These are phyloP conservation scores for Sideroxylon spinosum DNA, from an alignment of 179 eudicot species.

Conservation along the genomic window DNA sequence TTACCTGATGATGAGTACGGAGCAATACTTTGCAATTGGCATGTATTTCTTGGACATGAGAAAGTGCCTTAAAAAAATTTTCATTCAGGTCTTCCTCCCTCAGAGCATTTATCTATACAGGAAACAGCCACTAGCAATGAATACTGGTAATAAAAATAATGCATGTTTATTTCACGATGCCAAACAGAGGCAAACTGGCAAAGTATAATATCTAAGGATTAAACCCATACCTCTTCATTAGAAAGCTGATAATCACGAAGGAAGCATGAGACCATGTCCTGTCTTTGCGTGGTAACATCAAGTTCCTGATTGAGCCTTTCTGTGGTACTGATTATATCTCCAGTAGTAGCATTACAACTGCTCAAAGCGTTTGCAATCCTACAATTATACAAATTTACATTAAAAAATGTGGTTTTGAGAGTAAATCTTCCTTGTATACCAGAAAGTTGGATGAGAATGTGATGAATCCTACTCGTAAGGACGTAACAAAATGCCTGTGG, in stretches of 20 bases:
- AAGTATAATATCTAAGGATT: background rate
- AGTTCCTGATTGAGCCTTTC: slow-evolving; percentile 95
- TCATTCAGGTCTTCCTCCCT: slow-evolving; percentile 91
- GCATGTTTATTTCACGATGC: background rate
- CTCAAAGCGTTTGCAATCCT: slow-evolving; percentile 80
- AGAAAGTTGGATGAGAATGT: background rate
- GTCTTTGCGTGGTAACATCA: slow-evolving; percentile 87
- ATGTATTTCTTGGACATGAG: slow-evolving; percentile 97
- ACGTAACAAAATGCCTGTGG: background rate
- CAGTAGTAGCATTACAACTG: slow-evolving; percentile 83
- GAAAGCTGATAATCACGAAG: slow-evolving; percentile 96
- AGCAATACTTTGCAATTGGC: slow-evolving; percentile 94
- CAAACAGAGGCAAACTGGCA: background rate
- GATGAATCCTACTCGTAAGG: too few species aligned
- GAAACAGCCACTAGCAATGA: slow-evolving; percentile 17
- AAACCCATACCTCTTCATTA: slow-evolving; percentile 69
- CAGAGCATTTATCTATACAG: slow-evolving; percentile 74
- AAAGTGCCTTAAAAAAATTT: slow-evolving; percentile 87
- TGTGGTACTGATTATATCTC: slow-evolving; percentile 92
- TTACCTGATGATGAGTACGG: slow-evolving; percentile 96
- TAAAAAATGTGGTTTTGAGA: background rate
- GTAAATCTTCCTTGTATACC: background rate
- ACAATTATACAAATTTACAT: slow-evolving; percentile 26
- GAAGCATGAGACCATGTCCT: slow-evolving; percentile 88
- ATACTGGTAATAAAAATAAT: background rate